Conservation (phyloP, 1,139 yeast genomes). For the Kluyveromyces marxianus region DNA sequence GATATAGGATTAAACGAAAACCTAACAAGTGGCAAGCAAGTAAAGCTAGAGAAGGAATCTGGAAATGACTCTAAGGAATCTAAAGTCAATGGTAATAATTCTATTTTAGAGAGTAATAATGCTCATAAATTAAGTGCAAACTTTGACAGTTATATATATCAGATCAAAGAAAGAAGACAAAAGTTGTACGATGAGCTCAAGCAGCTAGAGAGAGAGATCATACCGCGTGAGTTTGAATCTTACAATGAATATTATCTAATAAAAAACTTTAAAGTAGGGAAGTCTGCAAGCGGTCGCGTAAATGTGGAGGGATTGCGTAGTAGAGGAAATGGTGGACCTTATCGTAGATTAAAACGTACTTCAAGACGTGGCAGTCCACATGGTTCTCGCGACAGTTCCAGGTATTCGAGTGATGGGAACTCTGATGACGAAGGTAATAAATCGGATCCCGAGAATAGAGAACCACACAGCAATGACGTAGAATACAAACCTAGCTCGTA, state of each 20-base stretch:
- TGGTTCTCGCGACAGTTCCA: slow-evolving; percentile 1
- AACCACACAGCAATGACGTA: neutral
- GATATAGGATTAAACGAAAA: no score
- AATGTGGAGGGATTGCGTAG: slow-evolving; percentile 22
- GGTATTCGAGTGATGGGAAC: slow-evolving; percentile 4
- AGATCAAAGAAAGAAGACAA: slow-evolving; percentile 8
- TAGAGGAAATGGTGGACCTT: slow-evolving; percentile 23
- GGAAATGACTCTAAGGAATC: neutral
- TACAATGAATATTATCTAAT: slow-evolving; percentile 26
- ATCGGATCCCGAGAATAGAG: slow-evolving; percentile 3
- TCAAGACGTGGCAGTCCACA: slow-evolving; percentile 3
- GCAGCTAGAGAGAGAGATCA: slow-evolving; percentile 13
- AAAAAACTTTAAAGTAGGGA: slow-evolving; percentile 25
- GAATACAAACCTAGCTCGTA: slow-evolving; percentile 6
- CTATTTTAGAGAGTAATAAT: no score
- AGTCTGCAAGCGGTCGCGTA: slow-evolving; percentile 29
- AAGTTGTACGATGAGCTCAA: slow-evolving; percentile 13
- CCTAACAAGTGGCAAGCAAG: no score
- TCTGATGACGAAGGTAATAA: slow-evolving; percentile 6
- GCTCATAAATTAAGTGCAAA: neutral
- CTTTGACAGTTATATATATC: neutral
- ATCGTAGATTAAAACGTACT: slow-evolving; percentile 16
- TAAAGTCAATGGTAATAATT: no score
- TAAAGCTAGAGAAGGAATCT: neutral
- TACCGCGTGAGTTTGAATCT: slow-evolving; percentile 30